Evolutionary conservation across 139 green algal species (phyloP).

Genomic region (Edaphochlamys debaryana): DNA sequence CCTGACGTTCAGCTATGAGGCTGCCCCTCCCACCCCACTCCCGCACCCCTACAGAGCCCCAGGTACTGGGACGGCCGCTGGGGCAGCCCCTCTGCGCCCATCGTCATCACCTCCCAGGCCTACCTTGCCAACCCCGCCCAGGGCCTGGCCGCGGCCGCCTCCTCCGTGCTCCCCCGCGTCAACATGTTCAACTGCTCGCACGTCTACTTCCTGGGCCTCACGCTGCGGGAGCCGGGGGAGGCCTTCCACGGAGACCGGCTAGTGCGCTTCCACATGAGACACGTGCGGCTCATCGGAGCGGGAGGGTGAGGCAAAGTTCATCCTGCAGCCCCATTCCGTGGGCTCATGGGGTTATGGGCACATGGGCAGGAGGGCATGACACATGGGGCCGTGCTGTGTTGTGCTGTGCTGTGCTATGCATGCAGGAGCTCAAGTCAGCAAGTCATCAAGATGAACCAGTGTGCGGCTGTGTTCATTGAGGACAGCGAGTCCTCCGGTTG

Average conservation of each 20-base stretch:
- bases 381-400: too few relatives aligned
- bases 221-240: not conserved
- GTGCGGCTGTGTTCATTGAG: slow-evolving; percentile 36
- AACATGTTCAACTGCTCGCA: slow-evolving; percentile 10
- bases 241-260: not conserved
- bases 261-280: not conserved
- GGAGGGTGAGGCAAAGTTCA: too few relatives aligned
- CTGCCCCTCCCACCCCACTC: too few relatives aligned
- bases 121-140: not conserved
- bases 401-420: too few relatives aligned
- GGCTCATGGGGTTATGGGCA: too few relatives aligned
- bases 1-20: too few relatives aligned
- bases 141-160: not conserved
- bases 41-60: not conserved
- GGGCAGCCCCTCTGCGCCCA: not conserved
- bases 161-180: not conserved
- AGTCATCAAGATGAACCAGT: slow-evolving; percentile 45
- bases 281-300: not conserved
- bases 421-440: too few relatives aligned
- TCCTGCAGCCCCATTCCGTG: too few relatives aligned
- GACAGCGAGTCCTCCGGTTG: slow-evolving; percentile 16
- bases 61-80: not conserved
- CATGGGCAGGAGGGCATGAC: too few relatives aligned
- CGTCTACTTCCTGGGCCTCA: not conserved
- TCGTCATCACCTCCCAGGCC: not conserved